These are phyloP conservation scores for Saccharomycopsis oosterbeekiorum DNA, from an alignment of 805 yeast species.

Conservation along the genomic window DNA sequence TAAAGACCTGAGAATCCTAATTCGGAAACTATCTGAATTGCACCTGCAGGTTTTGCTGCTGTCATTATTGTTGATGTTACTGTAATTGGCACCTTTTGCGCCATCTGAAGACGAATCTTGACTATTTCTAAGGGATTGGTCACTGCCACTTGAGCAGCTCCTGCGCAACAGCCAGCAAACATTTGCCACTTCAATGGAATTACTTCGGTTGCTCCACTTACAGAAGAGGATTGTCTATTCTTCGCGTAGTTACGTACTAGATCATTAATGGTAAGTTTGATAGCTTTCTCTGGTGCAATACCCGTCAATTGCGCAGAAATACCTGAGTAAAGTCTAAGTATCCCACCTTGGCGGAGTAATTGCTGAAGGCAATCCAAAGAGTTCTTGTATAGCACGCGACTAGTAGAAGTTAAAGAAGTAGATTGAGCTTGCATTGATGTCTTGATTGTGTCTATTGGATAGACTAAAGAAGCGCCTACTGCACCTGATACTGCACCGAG, in stretches of 20 bases:
- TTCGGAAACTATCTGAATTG: slow-evolving; percentile 62
- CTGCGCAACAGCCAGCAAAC: slow-evolving; percentile 87
- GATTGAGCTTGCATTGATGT: slow-evolving; percentile 97
- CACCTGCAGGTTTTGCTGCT: slow-evolving; percentile 37
- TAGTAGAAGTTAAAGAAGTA: slow-evolving; percentile 31
- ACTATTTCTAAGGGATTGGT: slow-evolving; percentile 96
- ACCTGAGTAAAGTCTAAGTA: slow-evolving; percentile 61
- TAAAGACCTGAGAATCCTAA: slow-evolving; percentile 81
- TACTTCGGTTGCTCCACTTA: slow-evolving; percentile 36
- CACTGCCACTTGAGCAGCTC: slow-evolving; percentile 92
- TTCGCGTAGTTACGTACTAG: slow-evolving; percentile 67
- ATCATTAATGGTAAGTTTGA: slow-evolving; percentile 90
- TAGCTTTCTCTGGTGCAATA: slow-evolving; percentile 97
- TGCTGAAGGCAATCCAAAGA: slow-evolving; percentile 81
- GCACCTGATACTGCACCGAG: slow-evolving; percentile 96
- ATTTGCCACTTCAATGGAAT: slow-evolving; percentile 55
- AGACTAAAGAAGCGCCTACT: slow-evolving; percentile 95
- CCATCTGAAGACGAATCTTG: slow-evolving; percentile 83
- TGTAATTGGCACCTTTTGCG: slow-evolving; percentile 57
- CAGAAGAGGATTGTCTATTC: slow-evolving; percentile 25
- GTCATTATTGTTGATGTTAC: slow-evolving; percentile 28
- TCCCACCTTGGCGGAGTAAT: slow-evolving; percentile 68
- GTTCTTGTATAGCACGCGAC: slow-evolving; percentile 49
- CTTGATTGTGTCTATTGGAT: slow-evolving; percentile 92
- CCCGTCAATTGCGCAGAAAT: slow-evolving; percentile 90